phyloP scores from a whole-genome alignment of 768 basidiomycete species.

The Cyathus striatus region DNA sequence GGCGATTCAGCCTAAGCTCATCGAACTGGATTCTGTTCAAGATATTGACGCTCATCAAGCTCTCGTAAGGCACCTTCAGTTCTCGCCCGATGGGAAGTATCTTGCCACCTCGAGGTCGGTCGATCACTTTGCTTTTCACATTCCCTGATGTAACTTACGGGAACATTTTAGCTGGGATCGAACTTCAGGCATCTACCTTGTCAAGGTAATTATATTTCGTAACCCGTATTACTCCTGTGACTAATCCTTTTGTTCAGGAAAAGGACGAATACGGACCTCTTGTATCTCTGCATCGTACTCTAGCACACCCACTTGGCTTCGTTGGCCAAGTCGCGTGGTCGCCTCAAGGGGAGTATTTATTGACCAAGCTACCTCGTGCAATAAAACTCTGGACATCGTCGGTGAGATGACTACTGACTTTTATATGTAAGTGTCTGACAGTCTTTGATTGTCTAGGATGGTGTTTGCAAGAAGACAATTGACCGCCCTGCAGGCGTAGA shows the following conservation, averaged over 20 bases:
- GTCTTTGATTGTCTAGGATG: slow-evolving; percentile 37
- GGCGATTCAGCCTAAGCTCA: slow-evolving; percentile 50
- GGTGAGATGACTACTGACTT: slow-evolving; percentile 28
- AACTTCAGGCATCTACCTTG: slow-evolving; percentile 62
- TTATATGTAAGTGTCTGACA: neutral
- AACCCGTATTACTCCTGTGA: no score
- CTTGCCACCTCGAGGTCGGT: slow-evolving; percentile 66
- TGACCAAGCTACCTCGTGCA: slow-evolving; percentile 61
- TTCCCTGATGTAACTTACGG: neutral
- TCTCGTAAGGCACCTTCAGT: slow-evolving; percentile 68
- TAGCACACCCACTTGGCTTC: slow-evolving; percentile 68
- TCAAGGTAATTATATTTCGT: slow-evolving; percentile 45
- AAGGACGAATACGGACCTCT: slow-evolving; percentile 63
- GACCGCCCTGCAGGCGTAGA: slow-evolving; percentile 52
- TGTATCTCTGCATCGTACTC: slow-evolving; percentile 51
- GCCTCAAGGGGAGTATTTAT: slow-evolving; percentile 52
- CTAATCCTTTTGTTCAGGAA: no score
- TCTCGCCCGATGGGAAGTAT: slow-evolving; percentile 71
- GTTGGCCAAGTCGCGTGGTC: slow-evolving; percentile 79
- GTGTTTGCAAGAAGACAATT: slow-evolving; percentile 64
- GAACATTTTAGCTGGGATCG: slow-evolving; percentile 54
- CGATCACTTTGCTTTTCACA: neutral
- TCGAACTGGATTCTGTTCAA: slow-evolving; percentile 48
- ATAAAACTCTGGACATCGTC: slow-evolving; percentile 72
- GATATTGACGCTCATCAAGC: slow-evolving; percentile 62